Percentiles rank a stretch among this genome's conserved stretches.
phyloP scores from a whole-genome alignment of 371 early-diverging fungal genomes.

The Blastocladiella emersonii region DNA sequence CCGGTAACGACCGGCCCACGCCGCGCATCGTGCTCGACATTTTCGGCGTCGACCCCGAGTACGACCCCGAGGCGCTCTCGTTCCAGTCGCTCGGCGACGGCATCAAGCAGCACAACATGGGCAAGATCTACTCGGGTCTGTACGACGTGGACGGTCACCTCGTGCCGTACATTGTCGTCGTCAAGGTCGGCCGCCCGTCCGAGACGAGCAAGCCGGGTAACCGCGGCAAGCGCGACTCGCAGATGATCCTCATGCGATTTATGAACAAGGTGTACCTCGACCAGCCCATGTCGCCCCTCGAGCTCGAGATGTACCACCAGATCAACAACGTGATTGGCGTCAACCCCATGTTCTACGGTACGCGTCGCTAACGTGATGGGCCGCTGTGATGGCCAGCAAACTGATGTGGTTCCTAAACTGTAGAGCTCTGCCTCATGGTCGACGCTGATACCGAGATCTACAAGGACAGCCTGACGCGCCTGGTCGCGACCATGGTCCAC shows the following conservation, averaged over 20 bases:
- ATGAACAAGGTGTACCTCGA: slow-evolving; percentile 47
- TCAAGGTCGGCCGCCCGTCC: slow-evolving; percentile 59
- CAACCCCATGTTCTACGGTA: slow-evolving; percentile 71
- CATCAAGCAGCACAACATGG: slow-evolving; percentile 52
- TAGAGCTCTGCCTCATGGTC: slow-evolving; percentile 76
- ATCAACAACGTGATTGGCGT: slow-evolving; percentile 86
- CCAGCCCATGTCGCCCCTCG: slow-evolving; percentile 73
- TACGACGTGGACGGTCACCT: slow-evolving; percentile 67
- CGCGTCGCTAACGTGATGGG: no score
- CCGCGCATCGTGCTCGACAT: slow-evolving; percentile 75
- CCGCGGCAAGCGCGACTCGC: slow-evolving; percentile 72
- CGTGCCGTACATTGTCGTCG: slow-evolving; percentile 69
- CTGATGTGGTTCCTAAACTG: no score
- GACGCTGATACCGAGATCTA: slow-evolving; percentile 90
- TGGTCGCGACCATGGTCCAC: slow-evolving; percentile 76
- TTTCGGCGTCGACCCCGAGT: slow-evolving; percentile 55
- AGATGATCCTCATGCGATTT: slow-evolving; percentile 68
- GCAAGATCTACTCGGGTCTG: slow-evolving; percentile 74
- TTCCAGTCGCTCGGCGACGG: slow-evolving; percentile 55
- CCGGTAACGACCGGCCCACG: slow-evolving; percentile 79
- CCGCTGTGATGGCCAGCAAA: no score
- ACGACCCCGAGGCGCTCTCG: slow-evolving; percentile 31
- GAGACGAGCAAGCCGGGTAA: slow-evolving; percentile 67
- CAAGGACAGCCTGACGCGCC: slow-evolving; percentile 65
- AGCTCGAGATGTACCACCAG: slow-evolving; percentile 83